Evolutionary conservation across 352 stramenopile genomes (phyloP), one percentile per base, ranked within the genome.

Genomic region (Pseudoperonospora humuli): DNA sequence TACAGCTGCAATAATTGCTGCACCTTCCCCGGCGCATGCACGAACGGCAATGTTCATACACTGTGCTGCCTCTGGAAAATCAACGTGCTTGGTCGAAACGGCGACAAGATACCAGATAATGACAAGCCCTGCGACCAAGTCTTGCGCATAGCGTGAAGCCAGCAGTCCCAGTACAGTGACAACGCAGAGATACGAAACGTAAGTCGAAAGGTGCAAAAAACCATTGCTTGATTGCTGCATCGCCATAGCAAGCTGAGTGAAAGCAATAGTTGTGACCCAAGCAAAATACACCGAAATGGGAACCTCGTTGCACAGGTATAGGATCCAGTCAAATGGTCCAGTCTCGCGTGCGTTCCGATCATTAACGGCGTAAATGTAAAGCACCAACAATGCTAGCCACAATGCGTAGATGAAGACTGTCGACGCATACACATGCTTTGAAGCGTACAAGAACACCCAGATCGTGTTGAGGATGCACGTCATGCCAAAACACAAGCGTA

Each of bases 321-420:
- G 28, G n/a, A 62, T 53, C 77, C 77, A 89, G 44, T 85, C 68
- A 41, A 80, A 73, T 10, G 39, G 54, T 6, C 49, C 54, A n/a
- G 45, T 55, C n/a, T 55, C 51, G n/a, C 64, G 67, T 39, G 56
- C 32, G 27, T 69, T 74, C 19, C 75, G 75, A 43, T 90, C 78
- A 32, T 85, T 87, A 15, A 87, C 62, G n/a, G 78, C 67, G 61
- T 85, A 87, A 6, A 85, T 48, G 55, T 90, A 90, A 21, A 90
- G 67, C 43, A 87, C 56, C 14, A 90, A 56, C 33, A 90, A 38
- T 39, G 68, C 71, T 21, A 90, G 36, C 77, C 77, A 90, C 18
- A 90, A 64, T 29, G 74, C 35, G 40, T 62, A 86, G 50, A 87
- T 84, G 45, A 77, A 31, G 15, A 82, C 58, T 1, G 70, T 83